Percentiles rank a stretch among this genome's conserved stretches.
Conservation (phyloP, 73 alveolate genomes). For the Effrenium voratum region DNA sequence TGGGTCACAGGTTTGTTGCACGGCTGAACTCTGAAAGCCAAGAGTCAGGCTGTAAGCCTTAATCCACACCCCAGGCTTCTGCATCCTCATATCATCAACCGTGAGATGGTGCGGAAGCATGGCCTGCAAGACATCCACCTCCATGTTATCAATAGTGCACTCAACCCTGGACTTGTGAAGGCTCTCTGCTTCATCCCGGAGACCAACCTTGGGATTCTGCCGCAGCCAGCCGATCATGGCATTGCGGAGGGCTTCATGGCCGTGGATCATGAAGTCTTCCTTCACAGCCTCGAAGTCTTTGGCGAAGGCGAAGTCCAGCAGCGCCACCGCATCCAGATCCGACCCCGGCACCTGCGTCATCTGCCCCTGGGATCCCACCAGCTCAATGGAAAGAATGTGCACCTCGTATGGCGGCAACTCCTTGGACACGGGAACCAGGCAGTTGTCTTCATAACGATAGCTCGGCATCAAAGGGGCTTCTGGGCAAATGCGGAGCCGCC, state of each 20-base stretch:
- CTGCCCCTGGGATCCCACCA: conserved; percentile 21
- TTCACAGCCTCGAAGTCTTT: background rate
- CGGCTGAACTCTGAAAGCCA: too few species aligned
- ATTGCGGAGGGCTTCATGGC: background rate
- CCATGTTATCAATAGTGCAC: background rate
- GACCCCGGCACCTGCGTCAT: background rate
- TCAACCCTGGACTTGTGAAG: background rate
- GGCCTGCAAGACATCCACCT: conserved; percentile 32
- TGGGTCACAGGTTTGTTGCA: too few species aligned
- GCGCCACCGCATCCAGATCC: background rate
- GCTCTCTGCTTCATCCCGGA: background rate
- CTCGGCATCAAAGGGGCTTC: background rate
- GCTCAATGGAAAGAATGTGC: background rate
- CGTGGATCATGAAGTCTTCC: background rate
- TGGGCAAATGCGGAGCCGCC: background rate
- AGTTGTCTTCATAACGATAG: background rate
- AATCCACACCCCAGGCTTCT: conserved; percentile 22
- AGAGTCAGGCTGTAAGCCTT: conserved; percentile 10
- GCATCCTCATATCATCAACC: background rate
- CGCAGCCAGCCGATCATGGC: background rate
- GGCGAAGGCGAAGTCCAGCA: background rate
- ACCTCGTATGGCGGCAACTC: background rate
- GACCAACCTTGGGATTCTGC: background rate
- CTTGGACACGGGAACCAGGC: background rate
- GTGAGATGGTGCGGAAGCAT: background rate